Evolutionary conservation across 1,284 basidiomycete genomes (phyloP).

Genomic region (Puccinia triticina): DNA sequence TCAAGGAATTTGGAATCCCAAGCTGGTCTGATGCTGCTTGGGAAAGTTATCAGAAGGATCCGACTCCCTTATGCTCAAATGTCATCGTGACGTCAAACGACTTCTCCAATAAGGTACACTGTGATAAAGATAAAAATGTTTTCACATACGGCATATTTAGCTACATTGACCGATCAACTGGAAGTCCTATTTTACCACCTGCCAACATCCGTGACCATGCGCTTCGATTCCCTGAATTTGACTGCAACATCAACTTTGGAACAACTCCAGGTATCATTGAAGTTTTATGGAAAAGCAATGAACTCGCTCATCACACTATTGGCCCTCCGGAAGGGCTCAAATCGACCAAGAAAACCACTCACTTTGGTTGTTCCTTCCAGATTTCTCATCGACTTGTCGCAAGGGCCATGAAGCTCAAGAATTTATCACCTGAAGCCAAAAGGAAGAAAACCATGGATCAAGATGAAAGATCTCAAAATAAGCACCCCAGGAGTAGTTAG

Average conservation of each 20-base stretch:
- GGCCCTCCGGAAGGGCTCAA: background rate
- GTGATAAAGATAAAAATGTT: background rate
- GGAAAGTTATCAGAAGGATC: background rate
- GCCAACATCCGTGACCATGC: background rate
- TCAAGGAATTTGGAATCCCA: constrained; percentile 9
- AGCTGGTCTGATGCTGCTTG: constrained; percentile 15
- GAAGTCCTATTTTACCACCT: background rate
- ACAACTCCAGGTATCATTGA: background rate
- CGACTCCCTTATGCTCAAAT: background rate
- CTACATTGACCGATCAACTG: background rate
- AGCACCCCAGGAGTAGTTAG: background rate
- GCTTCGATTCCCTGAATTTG: background rate
- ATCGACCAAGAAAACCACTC: background rate
- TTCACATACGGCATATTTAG: constrained; percentile 15
- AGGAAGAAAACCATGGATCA: background rate
- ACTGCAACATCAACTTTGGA: constrained; percentile 23
- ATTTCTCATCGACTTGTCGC: background rate
- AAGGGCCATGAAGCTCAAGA: background rate
- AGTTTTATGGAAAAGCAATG: background rate
- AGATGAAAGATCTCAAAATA: background rate
- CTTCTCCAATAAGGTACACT: background rate
- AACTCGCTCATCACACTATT: background rate
- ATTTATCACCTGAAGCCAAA: background rate
- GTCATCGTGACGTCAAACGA: too few species aligned
- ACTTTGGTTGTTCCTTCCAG: constrained; percentile 16